phyloP scores from a whole-genome alignment of 176 grass and related monocot genomes.

The Phyllostachys edulis region DNA sequence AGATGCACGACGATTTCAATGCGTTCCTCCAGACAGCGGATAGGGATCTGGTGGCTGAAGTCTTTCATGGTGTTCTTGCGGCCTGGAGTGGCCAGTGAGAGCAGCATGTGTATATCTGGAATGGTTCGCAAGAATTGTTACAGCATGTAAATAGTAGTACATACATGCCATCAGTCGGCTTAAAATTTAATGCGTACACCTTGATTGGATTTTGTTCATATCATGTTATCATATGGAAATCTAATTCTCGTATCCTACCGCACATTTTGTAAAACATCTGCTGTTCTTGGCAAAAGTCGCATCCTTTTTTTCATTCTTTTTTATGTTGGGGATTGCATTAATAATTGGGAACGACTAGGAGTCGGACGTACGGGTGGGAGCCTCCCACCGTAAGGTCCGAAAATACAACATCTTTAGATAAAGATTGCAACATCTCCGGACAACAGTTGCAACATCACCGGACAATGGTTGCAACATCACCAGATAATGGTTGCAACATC shows the following conservation, averaged over 20 bases:
- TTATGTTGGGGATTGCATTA: neutral
- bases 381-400: no score
- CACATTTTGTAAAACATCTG: neutral
- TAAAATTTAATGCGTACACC: constrained; percentile 30
- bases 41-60: constrained; percentile 78
- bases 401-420: no score
- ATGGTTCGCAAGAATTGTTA: constrained; percentile 28
- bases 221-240: constrained; percentile 23
- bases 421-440: no score
- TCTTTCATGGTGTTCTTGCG: constrained; percentile 77
- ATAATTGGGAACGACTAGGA: no score
- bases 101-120: constrained; percentile 7
- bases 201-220: constrained; percentile 39
- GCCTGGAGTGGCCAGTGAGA: constrained; percentile 72
- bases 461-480: no score
- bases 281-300: neutral
- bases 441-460: no score
- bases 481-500: no score
- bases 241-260: constrained; percentile 22
- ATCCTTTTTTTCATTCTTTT: neutral
- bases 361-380: no score
- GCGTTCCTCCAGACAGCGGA: constrained; percentile 75
- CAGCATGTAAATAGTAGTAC: constrained; percentile 42
- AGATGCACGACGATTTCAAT: constrained; percentile 70
- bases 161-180: constrained; percentile 22